A percentile compares a stretch with the other conserved stretches of the same genome.
Conservation (phyloP, 306 rosid genomes). For the Trifolium pratense region DNA sequence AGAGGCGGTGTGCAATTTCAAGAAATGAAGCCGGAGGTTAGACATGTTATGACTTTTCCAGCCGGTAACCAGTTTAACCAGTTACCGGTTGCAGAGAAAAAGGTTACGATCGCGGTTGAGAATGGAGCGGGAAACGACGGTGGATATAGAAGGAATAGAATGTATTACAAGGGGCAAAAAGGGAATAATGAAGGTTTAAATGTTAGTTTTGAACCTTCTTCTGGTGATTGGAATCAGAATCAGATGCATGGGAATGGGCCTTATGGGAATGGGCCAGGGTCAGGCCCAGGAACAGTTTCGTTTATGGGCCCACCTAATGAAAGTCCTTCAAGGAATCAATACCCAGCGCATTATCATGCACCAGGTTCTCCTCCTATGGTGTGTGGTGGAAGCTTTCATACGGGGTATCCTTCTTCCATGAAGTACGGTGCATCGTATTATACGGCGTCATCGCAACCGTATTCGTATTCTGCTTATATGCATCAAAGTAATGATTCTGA, state of each 20-base stretch:
- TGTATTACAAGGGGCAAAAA: constrained; percentile 51
- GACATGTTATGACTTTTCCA: constrained; percentile 44
- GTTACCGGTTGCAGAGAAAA: constrained; percentile 44
- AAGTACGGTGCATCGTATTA: constrained; percentile 52
- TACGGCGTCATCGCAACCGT: constrained; percentile 40
- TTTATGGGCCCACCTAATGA: constrained; percentile 47
- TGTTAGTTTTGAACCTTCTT: constrained; percentile 38
- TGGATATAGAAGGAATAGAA: constrained; percentile 56
- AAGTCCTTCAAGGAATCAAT: constrained; percentile 51
- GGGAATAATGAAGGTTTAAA: constrained; percentile 39
- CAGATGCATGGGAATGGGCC: constrained; percentile 33
- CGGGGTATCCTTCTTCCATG: constrained; percentile 37
- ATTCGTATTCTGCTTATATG: constrained; percentile 40
- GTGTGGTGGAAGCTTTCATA: constrained; percentile 45
- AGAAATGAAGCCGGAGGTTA: constrained; percentile 47
- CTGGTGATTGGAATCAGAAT: constrained; percentile 35
- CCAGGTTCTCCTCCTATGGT: constrained; percentile 46
- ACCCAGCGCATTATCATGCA: constrained; percentile 41
- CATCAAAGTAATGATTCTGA: constrained; percentile 41
- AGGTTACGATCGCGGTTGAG: constrained; percentile 32
- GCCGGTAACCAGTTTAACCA: constrained; percentile 53
- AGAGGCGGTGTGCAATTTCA: constrained; percentile 47
- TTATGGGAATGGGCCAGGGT: not conserved
- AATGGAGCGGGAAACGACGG: constrained; percentile 28
- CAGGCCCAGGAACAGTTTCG: constrained; percentile 28